Evolutionary conservation across 805 yeast species (phyloP).

Genomic region (Candida krabiensis): DNA sequence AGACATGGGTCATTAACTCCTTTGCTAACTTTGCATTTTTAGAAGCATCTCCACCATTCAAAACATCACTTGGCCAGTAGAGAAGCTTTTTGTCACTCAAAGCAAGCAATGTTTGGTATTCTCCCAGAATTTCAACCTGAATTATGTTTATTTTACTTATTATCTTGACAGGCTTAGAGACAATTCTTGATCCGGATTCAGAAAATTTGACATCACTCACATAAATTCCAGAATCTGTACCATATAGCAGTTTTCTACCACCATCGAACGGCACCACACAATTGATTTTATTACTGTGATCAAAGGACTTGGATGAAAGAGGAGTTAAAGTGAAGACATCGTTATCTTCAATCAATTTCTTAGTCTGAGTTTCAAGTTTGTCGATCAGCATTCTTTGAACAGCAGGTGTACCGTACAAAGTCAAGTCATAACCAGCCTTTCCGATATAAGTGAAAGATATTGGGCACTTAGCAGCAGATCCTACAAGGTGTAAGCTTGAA

Average conservation of each 20-base stretch:
- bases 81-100: constrained; percentile 79
- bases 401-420: constrained; percentile 53
- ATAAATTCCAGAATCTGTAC: constrained; percentile 90
- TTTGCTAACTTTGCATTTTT: constrained; percentile 65
- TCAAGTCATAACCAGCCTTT: constrained; percentile 51
- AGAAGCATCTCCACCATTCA: constrained; percentile 45
- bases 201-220: constrained; percentile 64
- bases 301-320: constrained; percentile 74
- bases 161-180: constrained; percentile 73
- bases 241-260: constrained; percentile 85
- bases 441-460: constrained; percentile 55
- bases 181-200: constrained; percentile 50
- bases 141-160: constrained; percentile 75
- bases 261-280: constrained; percentile 95
- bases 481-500: constrained; percentile 21
- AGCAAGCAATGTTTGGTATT: constrained; percentile 78
- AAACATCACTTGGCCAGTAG: constrained; percentile 75
- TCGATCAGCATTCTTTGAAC: constrained; percentile 81
- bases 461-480: constrained; percentile 40
- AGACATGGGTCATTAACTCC: constrained; percentile 82
- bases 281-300: constrained; percentile 71
- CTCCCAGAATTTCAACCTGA: constrained; percentile 90
- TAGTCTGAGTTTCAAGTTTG: constrained; percentile 78
- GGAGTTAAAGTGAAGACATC: constrained; percentile 80
- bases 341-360: constrained; percentile 63